A percentile compares a stretch with the other conserved stretches of the same genome.
Evolutionary conservation across 805 yeast genomes (phyloP).

Genomic region (Metschnikowia hibisci): DNA sequence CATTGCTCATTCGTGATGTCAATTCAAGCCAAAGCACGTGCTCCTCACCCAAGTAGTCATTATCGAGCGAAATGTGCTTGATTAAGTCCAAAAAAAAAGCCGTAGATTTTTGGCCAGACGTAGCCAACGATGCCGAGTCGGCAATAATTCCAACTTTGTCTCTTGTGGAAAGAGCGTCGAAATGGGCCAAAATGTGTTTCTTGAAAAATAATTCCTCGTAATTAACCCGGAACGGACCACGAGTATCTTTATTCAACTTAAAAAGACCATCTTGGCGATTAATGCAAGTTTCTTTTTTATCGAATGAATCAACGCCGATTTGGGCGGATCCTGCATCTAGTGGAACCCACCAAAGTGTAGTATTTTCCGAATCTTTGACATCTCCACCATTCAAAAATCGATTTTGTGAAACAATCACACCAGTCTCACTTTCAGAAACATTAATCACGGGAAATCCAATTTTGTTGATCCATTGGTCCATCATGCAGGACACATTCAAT

Average conservation of each 20-base stretch:
- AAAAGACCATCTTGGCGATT: conserved; percentile 23
- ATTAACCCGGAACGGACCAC: conserved; percentile 52
- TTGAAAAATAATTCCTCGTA: conserved; percentile 44
- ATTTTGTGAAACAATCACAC: conserved; percentile 47
- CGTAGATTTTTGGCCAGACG: conserved; percentile 41
- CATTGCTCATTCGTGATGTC: conserved; percentile 34
- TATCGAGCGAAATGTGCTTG: conserved; percentile 24
- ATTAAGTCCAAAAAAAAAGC: conserved; percentile 44
- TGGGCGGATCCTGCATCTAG: conserved; percentile 23
- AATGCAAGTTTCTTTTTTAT: conserved; percentile 11
- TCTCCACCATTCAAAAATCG: conserved; percentile 66
- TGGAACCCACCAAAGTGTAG: conserved; percentile 58
- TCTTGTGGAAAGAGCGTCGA: conserved; percentile 37
- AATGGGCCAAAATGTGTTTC: conserved; percentile 36
- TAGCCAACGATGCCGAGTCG: conserved; percentile 47
- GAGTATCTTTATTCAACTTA: conserved; percentile 48
- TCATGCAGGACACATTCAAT: conserved; percentile 52
- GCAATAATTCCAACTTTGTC: conserved; percentile 55
- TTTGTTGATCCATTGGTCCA: conserved; percentile 69
- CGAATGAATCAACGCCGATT: conserved; percentile 22
- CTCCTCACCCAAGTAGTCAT: conserved; percentile 29
- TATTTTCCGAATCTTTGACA: conserved; percentile 52
- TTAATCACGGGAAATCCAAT: conserved; percentile 70
- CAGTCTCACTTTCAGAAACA: conserved; percentile 36
- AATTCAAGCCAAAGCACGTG: conserved; percentile 56